A percentile compares a stretch with the other conserved stretches of the same genome.
These are phyloP conservation scores for Coemansia sp. DNA, from an alignment of 192 early-diverging fungal genomes.

Conservation along the genomic window DNA sequence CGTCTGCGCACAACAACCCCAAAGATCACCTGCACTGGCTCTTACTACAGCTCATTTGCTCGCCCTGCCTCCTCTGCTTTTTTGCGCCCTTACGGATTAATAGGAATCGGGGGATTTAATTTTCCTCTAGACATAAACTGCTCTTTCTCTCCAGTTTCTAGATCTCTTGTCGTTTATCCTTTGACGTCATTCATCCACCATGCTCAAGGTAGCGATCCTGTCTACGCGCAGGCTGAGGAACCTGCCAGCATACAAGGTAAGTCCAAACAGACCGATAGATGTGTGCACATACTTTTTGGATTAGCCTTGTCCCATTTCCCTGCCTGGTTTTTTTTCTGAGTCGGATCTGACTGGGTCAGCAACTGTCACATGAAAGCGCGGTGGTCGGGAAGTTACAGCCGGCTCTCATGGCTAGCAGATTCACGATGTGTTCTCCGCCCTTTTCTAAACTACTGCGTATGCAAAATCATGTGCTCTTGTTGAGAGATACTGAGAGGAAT, in stretches of 20 bases:
- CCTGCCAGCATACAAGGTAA: conserved; percentile 21
- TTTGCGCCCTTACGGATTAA: too few relatives aligned
- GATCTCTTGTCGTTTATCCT: background rate
- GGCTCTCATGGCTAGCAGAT: too few relatives aligned
- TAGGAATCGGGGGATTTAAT: background rate
- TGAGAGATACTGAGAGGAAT: too few relatives aligned
- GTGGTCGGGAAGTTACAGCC: too few relatives aligned
- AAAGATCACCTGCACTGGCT: too few relatives aligned
- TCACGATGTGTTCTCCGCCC: too few relatives aligned
- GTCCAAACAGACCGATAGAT: background rate
- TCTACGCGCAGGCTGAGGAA: conserved; percentile 21
- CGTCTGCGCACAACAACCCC: too few relatives aligned
- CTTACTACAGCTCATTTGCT: too few relatives aligned
- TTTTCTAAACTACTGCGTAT: too few relatives aligned
- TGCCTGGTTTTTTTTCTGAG: too few relatives aligned
- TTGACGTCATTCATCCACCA: background rate
- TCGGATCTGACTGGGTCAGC: background rate
- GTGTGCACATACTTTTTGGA: background rate
- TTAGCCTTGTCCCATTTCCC: background rate
- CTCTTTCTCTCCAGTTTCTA: background rate
- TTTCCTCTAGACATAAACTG: background rate
- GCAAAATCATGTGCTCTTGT: too few relatives aligned
- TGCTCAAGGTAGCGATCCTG: conserved; percentile 22
- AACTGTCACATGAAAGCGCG: background rate
- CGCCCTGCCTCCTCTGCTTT: too few relatives aligned